Evolutionary conservation across 306 rosid species (phyloP), one percentile per base, ranked within the genome.

Genomic region (Dryas drummondii): DNA sequence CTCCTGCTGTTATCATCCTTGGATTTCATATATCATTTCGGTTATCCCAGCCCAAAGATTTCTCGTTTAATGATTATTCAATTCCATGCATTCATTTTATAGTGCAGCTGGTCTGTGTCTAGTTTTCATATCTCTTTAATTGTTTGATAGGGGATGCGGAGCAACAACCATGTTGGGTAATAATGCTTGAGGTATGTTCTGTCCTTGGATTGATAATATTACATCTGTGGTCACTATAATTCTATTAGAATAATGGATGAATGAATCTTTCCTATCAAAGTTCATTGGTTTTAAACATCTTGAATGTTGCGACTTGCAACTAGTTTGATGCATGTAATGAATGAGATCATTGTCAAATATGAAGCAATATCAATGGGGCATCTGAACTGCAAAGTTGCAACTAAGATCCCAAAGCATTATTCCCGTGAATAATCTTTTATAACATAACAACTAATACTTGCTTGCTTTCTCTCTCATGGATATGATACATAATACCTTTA

Each of bases 151-250:
- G 96, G 80, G 78, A 85, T 47, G 94, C 82, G 79, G 82, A 90
- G 86, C 86, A 86, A 73, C 91, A 91, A 77, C 94, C 97, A 44
- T 91, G 98, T 78, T 94, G 98, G 98, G 98, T 94, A 16, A 87
- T 94, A 79, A 94, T 94, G 98, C 97, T 94, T 32, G 98, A 94
- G 96, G 98, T 94, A 73, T 79, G 78, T 70, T 77, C 68, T 80
- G 51, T 50, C 63, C 68, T 68, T 86, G 68, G 56, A 72, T 68
- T 74, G 70, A 76, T 68, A 72, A 19, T 46, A 41, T 66, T 72
- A 70, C 53, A n/a, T 75, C 52, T 16, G 10, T 40, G 59, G 53
- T 76, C 56, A 37, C 11, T 41, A 14, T 42, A 66, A 45, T 71
- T 13, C 49, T 62, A 57, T 15, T 70, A n/a, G 61, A 62, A 17